Evolutionary conservation across 257 asterid species (phyloP).

Genomic region (Eustoma russellianum): DNA sequence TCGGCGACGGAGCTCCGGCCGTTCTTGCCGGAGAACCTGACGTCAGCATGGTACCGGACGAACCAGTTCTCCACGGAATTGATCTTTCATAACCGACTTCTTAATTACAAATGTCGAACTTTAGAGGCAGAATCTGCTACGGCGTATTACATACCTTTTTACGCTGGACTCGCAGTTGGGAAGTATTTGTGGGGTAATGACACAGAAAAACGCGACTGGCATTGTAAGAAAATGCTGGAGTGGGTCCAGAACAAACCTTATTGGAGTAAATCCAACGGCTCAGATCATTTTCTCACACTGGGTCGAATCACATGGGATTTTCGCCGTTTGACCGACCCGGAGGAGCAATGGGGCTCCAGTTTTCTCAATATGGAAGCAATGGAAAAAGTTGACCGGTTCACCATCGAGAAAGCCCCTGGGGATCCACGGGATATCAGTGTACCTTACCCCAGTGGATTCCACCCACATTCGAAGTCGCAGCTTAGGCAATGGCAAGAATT

Average conservation of each 20-base stretch:
- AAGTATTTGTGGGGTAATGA: constrained; percentile 64
- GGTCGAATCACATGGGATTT: constrained; percentile 93
- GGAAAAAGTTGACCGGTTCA: constrained; percentile 61
- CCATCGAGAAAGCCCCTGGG: constrained; percentile 64
- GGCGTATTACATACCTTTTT: constrained; percentile 89
- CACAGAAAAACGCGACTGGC: constrained; percentile 50
- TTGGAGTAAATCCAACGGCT: constrained; percentile 57
- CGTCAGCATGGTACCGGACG: constrained; percentile 77
- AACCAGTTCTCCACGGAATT: constrained; percentile 69
- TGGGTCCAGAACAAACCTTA: constrained; percentile 52
- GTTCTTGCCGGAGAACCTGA: constrained; percentile 42
- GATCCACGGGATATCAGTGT: constrained; percentile 62
- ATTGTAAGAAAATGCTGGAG: constrained; percentile 43
- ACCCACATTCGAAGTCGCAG: constrained; percentile 44
- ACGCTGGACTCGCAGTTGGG: constrained; percentile 90
- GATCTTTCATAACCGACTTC: constrained; percentile 53
- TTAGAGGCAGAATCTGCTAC: constrained; percentile 62
- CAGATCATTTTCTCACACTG: constrained; percentile 71
- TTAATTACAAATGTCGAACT: constrained; percentile 64
- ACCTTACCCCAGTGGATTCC: constrained; percentile 95
- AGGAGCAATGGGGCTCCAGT: constrained; percentile 68
- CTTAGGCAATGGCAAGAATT: constrained; percentile 55
- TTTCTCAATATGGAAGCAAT: constrained; percentile 63
- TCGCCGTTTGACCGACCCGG: constrained; percentile 62
- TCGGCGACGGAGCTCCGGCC: constrained; percentile 29